Evolutionary conservation across 1,284 basidiomycete species (phyloP), one percentile per base, ranked within the genome.

Genomic region (Moniliophthora roreri): DNA sequence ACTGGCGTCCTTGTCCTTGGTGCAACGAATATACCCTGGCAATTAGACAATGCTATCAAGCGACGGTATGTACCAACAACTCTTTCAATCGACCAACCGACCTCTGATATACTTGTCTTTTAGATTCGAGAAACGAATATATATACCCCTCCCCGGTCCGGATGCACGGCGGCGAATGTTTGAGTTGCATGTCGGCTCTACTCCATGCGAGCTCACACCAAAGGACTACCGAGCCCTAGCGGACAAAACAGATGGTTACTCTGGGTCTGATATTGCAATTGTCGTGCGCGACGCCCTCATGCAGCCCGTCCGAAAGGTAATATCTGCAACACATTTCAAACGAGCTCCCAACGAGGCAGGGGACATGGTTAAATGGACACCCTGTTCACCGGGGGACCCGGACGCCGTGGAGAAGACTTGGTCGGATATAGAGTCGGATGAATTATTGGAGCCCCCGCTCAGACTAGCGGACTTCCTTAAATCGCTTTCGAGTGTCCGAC

Each of bases 11-110:
- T 99, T n/a, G 95, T 99, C 4, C 81, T 99, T n/a, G 96, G 95
- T 44, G 96, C 96, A 8, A 99, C 97, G 10, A 99, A 99, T 66
- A 98, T 99, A 52, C 93, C 95, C 3, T 97, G 95, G 93, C 91
- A 95, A 65, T 80, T 99, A 42, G 97, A 99, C 70, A 90, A 93
- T 58, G 96, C 96, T 48, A 99, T 99, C 75, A 98, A 99, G 73
- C 89, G 96, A 68, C 85, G 94, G 87, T 89, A 58, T 59, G 80
- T n/a, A 69, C 7, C 24, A 26, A 9, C 4, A 4, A 38, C 34
- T 11, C 26, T 37, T 37, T 49, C 38, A 24, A 42, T 16, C 32
- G 24, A 41, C 20, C 28, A 34, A 18, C n/a, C 18, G 20, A 32
- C 47, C 11, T 38, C 28, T 26, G 37, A 46, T 46, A 6, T 5